Conservation (phyloP, 768 basidiomycete species). For the Mycena rosella region DNA sequence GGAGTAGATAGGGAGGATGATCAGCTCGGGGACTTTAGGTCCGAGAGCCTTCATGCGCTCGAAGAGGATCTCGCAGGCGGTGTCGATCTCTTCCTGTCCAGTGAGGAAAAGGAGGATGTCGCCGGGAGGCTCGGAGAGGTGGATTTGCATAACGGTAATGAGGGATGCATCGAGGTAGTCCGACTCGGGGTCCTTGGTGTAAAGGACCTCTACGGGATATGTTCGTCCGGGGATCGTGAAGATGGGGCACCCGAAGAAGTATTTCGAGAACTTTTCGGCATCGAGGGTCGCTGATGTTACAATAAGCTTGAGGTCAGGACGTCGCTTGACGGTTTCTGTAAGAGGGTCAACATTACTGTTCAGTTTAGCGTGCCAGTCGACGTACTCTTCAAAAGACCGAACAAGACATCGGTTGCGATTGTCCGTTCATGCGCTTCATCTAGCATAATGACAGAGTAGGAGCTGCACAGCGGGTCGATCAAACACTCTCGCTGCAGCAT, state of each 20-base stretch:
- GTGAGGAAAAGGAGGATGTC: conserved; percentile 98
- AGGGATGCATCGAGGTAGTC: conserved; percentile 99
- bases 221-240: conserved; percentile 99
- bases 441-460: conserved; percentile 96
- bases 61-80: conserved; percentile 94
- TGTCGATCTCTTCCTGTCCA: conserved; percentile 99
- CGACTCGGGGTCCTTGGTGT: conserved; percentile 97
- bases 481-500: conserved; percentile 98
- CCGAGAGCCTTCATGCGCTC: conserved; percentile 99
- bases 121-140: conserved; percentile 97
- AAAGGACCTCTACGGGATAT: conserved; percentile 98
- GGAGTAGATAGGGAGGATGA: conserved; percentile 98
- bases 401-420: conserved; percentile 98
- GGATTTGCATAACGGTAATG: conserved; percentile 99
- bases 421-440: conserved; percentile 99
- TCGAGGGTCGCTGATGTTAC: conserved; percentile 99
- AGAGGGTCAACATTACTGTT: neutral
- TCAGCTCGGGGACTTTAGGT: conserved; percentile 97
- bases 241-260: conserved; percentile 98
- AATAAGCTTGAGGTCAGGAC: conserved; percentile 96
- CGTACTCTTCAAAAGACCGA: conserved; percentile 93
- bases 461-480: conserved; percentile 93
- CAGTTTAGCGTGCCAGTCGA: conserved; percentile 25
- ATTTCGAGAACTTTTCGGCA: conserved; percentile 99
- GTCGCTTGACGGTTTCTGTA: conserved; percentile 92